These are phyloP conservation scores for Diaporthe longicolla DNA, from an alignment of 2,329 filamentous ascomycete genomes.

Conservation along the genomic window DNA sequence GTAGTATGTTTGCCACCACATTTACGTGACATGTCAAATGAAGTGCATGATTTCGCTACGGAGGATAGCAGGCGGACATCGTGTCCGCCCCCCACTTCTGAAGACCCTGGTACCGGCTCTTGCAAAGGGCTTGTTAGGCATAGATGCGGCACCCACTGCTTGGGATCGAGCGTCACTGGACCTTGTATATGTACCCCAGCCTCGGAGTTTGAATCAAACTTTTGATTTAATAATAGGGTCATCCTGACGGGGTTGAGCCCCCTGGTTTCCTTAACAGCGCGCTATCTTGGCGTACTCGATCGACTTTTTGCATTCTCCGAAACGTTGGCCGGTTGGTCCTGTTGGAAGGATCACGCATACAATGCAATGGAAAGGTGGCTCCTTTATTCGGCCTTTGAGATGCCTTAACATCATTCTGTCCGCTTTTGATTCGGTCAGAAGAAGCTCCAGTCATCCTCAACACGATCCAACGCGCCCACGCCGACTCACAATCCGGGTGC, in stretches of 20 bases:
- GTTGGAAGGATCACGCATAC: background rate
- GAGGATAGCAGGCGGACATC: background rate
- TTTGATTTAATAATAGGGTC: background rate
- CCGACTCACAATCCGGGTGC: background rate
- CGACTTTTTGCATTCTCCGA: background rate
- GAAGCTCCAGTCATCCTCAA: background rate
- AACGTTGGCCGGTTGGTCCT: background rate
- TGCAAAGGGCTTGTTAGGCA: background rate
- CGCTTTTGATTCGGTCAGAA: background rate
- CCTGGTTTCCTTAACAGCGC: background rate
- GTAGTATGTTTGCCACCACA: background rate
- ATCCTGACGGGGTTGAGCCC: background rate
- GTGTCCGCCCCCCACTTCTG: too few species aligned
- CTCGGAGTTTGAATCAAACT: background rate
- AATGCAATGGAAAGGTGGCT: background rate
- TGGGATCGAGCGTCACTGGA: background rate
- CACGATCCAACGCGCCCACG: background rate
- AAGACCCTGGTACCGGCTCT: too few species aligned
- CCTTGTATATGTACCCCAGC: background rate
- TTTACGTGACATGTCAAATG: background rate
- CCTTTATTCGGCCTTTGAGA: background rate
- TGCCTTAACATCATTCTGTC: background rate
- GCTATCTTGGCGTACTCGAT: background rate
- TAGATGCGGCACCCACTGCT: background rate
- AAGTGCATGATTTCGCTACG: background rate